Conservation (phyloP, 1,284 basidiomycete genomes). For the Ceratobasidium theobromae region DNA sequence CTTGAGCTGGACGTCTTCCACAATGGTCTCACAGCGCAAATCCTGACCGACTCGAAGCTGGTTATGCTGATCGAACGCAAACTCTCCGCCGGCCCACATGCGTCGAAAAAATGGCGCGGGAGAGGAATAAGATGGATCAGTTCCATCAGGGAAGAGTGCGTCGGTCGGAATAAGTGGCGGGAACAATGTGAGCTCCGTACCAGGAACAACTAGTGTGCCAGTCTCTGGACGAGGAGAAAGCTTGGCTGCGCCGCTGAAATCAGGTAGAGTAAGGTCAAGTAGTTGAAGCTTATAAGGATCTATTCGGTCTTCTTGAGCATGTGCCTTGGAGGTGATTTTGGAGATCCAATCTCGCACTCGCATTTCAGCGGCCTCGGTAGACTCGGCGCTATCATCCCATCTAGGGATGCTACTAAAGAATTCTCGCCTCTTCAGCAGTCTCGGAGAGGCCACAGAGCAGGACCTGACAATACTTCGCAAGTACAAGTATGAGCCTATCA, state of each 20-base stretch:
- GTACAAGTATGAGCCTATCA: no score
- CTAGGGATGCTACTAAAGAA: background rate
- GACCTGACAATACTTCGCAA: no score
- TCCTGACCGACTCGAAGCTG: conserved; percentile 58
- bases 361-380: conserved; percentile 5
- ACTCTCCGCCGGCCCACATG: conserved; percentile 82
- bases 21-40: conserved; percentile 53
- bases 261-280: conserved; percentile 19
- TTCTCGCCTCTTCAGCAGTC: no score
- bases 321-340: background rate
- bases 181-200: conserved; percentile 66
- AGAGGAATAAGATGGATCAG: conserved; percentile 68
- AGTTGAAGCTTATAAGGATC: conserved; percentile 14
- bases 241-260: background rate
- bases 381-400: background rate
- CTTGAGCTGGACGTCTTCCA: conserved; percentile 65
- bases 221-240: background rate
- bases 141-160: conserved; percentile 66
- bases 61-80: conserved; percentile 58
- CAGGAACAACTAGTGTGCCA: background rate
- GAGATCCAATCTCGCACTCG: conserved; percentile 15
- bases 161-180: conserved; percentile 63
- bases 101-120: conserved; percentile 72
- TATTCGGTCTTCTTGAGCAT: conserved; percentile 16
- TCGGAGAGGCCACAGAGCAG: no score